Base-by-base conservation (phyloP, 495 filamentous ascomycete species). In the Talaromyces stipitatus region DNA sequence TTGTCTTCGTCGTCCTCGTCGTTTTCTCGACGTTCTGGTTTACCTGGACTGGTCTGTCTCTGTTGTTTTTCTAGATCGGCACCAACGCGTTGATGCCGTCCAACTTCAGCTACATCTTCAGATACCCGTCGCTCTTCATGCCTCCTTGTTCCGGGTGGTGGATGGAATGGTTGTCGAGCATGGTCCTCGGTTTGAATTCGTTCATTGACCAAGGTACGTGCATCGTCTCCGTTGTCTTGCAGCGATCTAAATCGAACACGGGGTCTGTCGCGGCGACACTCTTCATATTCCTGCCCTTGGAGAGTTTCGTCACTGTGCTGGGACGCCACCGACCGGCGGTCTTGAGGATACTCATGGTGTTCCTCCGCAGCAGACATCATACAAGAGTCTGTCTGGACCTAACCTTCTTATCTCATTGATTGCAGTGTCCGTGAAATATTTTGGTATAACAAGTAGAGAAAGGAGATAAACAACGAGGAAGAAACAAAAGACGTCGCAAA, bases 161-260 rank as follows among this genome's bases (percentile, higher is more conserved):
- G 47, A 14, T 52, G 56, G n/a, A 58, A 58, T 12, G 56, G 56
- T 47, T 53, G 28, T 7, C 56, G 47, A n/a, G 47, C 45, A 43
- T 58, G 48, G n/a, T 58, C 56, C 11, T 18, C 16, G 16, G 16
- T 30, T 22, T 53, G 27, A 1, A 57, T 20, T 26, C 55, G 55
- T 38, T 57, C 55, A 28, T 18, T n/a, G 26, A 24, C 10, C 26
- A 45, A 29, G 12, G 26, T 30, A 24, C 48, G 47, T 26, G 56
- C 38, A 14, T 58, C 50, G n/a, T 50, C 33, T 3, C 29, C 32
- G 16, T 41, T 48, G 8, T 58, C 3, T 28, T 41, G 30, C 6
- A 50, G 18, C 23, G 55, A 58, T 20, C 56, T 47, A 38, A 58
- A 58, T 12, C 32, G 47, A 23, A 58, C 56, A 18, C 56, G 55